Percentiles rank a stretch among this genome's conserved stretches.
phyloP scores from a whole-genome alignment of 805 yeast genomes.

The Schwanniomyces pseudopolymorphus region DNA sequence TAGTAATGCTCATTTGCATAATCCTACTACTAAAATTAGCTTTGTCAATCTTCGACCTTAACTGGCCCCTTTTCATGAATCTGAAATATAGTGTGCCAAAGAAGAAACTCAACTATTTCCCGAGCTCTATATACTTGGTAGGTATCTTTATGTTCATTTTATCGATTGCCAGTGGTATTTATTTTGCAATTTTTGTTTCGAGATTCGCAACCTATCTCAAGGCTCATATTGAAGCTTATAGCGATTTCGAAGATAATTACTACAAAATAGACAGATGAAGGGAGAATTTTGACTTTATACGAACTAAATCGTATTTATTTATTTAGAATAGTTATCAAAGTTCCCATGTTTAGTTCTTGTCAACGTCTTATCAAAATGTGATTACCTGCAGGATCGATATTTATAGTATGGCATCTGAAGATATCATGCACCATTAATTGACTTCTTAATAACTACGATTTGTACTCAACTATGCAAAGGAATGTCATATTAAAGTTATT shows the following conservation, averaged over 20 bases:
- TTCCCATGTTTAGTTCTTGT: too few relatives aligned
- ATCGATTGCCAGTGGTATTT: background rate
- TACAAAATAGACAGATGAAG: background rate
- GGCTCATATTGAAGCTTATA: background rate
- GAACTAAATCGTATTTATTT: too few relatives aligned
- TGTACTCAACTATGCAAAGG: background rate
- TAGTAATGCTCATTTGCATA: background rate
- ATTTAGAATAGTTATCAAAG: too few relatives aligned
- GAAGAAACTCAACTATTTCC: background rate
- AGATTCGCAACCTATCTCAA: background rate
- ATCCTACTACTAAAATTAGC: background rate
- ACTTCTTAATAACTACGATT: background rate
- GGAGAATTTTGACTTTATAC: too few relatives aligned
- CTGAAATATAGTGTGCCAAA: too few relatives aligned
- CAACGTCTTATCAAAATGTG: too few relatives aligned
- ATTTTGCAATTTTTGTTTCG: background rate
- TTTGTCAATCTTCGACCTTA: background rate
- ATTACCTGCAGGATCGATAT: background rate
- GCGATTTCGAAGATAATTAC: background rate
- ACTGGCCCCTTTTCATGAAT: background rate
- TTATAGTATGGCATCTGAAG: background rate
- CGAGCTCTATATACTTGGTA: background rate
- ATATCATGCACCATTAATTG: background rate
- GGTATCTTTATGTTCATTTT: background rate
- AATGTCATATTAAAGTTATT: background rate